Conservation (phyloP, 257 asterid species). For the Solanum chmielewskii region DNA sequence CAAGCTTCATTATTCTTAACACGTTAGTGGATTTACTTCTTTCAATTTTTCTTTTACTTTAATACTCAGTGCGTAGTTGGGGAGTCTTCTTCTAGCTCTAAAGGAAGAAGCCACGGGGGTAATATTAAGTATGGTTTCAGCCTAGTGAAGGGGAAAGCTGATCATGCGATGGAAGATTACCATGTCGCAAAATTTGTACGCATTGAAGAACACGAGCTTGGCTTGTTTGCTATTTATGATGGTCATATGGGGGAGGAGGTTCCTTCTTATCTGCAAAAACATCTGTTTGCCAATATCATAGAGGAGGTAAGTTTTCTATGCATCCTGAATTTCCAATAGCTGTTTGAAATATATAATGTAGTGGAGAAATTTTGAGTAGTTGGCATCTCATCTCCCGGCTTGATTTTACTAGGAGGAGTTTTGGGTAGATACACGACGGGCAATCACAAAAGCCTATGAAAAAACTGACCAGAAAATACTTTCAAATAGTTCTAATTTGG, state of each 20-base stretch:
- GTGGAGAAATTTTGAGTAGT: not conserved
- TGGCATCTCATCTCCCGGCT: not conserved
- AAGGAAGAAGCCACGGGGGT: conserved; percentile 25
- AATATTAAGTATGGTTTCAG: conserved; percentile 35
- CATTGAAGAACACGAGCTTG: conserved; percentile 24
- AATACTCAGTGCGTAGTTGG: conserved; percentile 25
- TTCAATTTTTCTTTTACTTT: not conserved
- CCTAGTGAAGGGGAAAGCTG: conserved; percentile 55
- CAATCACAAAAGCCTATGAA: conserved; percentile 27
- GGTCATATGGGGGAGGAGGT: conserved; percentile 34
- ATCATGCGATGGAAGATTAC: conserved; percentile 83
- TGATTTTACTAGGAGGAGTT: conserved; percentile 17
- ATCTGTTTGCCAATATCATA: conserved; percentile 26
- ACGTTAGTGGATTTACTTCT: not conserved
- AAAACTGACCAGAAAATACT: conserved; percentile 28
- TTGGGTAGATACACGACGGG: conserved; percentile 22
- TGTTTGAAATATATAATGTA: not conserved
- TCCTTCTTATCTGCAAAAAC: conserved; percentile 29
- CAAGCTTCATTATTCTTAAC: not conserved
- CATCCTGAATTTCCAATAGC: not conserved
- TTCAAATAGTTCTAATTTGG: conserved; percentile 21
- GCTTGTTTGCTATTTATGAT: conserved; percentile 34
- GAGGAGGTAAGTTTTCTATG: conserved; percentile 17
- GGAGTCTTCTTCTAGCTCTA: conserved; percentile 13
- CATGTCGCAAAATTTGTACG: conserved; percentile 50